Evolutionary conservation across 768 basidiomycete species (phyloP), one percentile per base, ranked within the genome.

Genomic region (Lentinula guzmanii): DNA sequence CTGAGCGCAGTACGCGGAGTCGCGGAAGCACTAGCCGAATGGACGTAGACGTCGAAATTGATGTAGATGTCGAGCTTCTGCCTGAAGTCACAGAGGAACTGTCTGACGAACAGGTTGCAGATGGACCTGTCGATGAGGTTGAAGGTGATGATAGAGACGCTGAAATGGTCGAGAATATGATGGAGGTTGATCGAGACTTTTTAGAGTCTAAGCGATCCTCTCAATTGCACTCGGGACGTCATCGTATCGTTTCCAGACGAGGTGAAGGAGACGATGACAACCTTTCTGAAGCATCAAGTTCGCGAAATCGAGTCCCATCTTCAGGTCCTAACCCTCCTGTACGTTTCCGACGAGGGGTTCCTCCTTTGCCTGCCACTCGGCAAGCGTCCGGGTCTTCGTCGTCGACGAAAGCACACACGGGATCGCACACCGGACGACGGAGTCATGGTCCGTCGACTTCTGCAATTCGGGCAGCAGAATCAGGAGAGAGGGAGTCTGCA

Each of bases 151-250:
- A 43, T 43, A 42, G 56, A 34, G 56, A 58, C 28, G 56, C 41
- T 4, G 56, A 58, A 28, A 6, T 58, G 41, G 56, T 58, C 13
- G 56, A 58, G 41, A 37, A 43, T n/a, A 58, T 58, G 56, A 58
- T 58, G 56, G 56, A 58, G 7, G 28, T 43, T 16, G 56, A 58
- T 45, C 56, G 28, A 15, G 56, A 58, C 15, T 43, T 43, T 3
- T 11, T 11, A 21, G 46, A 48, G 21, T 48, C 46, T 21, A 48
- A 48, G 11, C 46, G 46, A 24, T 48, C 46, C 11, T 48, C 46
- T 24, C 46, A 24, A 24, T 28, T 48, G 9, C 21, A 18, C 46
- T 48, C 8, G n/a, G 46, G 18, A 4, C 18, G 46, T 24, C 46
- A 28, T 48, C 46, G 46, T 21, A 28, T 10, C 10, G 21, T 6